Conservation (phyloP, 2,329 filamentous ascomycete species). For the Rugonectria rugulosa region DNA sequence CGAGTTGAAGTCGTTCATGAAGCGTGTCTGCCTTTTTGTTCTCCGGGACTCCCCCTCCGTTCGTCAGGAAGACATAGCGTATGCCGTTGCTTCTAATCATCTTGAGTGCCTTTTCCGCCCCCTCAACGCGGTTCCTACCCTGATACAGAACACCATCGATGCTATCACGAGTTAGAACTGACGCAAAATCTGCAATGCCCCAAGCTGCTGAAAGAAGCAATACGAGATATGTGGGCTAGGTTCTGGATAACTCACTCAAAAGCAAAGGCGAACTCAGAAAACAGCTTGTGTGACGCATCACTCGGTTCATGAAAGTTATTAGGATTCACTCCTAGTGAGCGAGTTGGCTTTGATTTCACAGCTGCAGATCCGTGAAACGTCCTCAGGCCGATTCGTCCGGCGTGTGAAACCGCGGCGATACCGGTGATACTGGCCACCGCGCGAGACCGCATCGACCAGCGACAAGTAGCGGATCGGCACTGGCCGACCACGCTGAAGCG, state of each 20-base stretch:
- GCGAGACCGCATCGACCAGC: conserved; percentile 28
- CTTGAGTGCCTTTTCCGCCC: conserved; percentile 75
- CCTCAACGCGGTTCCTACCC: conserved; percentile 78
- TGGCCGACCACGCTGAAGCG: conserved; percentile 36
- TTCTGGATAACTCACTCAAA: conserved; percentile 42
- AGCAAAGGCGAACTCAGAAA: conserved; percentile 47
- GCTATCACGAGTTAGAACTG: conserved; percentile 41
- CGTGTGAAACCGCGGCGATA: conserved; percentile 11
- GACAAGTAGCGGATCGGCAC: conserved; percentile 37
- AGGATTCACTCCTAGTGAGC: conserved; percentile 31
- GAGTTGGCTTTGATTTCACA: conserved; percentile 31
- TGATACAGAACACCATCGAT: conserved; percentile 97
- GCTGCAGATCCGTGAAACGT: conserved; percentile 24
- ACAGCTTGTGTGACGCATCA: conserved; percentile 32
- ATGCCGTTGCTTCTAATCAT: conserved; percentile 78
- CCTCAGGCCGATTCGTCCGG: conserved; percentile 7
- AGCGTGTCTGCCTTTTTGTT: conserved; percentile 46
- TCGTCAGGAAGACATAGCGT: conserved; percentile 94
- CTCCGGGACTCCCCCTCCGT: conserved; percentile 90
- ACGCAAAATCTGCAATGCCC: neutral
- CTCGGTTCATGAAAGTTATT: conserved; percentile 31
- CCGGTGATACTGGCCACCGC: conserved; percentile 23
- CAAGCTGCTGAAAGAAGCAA: neutral
- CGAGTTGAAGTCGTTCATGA: conserved; percentile 42
- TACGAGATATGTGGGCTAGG: neutral